Evolutionary conservation across 2,329 filamentous ascomycete species (phyloP).

Genomic region (Ophiostoma sp.): DNA sequence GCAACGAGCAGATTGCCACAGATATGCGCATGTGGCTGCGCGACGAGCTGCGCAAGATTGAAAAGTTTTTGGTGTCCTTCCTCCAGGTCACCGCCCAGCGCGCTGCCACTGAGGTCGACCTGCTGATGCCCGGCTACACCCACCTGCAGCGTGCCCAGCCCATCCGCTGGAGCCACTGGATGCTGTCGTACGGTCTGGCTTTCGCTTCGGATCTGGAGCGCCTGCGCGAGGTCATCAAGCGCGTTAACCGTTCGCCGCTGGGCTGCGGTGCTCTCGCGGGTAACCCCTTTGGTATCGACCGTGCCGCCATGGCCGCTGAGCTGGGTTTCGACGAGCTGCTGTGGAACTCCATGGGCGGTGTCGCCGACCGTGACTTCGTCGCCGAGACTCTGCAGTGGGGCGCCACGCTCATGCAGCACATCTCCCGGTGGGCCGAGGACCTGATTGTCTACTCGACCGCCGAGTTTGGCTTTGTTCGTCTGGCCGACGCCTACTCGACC

Average conservation of each 20-base stretch:
- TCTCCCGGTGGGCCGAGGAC: slow-evolving; percentile 81
- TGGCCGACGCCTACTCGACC: slow-evolving; percentile 79
- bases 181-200: slow-evolving; percentile 71
- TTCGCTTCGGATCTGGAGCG: slow-evolving; percentile 76
- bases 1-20: slow-evolving; percentile 87
- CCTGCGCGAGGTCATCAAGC: slow-evolving; percentile 67
- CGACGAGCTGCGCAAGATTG: slow-evolving; percentile 69
- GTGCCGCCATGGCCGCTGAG: slow-evolving; percentile 75
- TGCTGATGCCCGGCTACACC: slow-evolving; percentile 85
- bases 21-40: slow-evolving; percentile 90
- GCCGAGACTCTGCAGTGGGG: slow-evolving; percentile 81
- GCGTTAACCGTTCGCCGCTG: slow-evolving; percentile 72
- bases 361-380: slow-evolving; percentile 79
- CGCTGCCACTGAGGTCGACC: slow-evolving; percentile 72
- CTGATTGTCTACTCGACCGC: slow-evolving; percentile 77
- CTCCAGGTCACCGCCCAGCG: slow-evolving; percentile 67
- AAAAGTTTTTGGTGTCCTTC: slow-evolving; percentile 66
- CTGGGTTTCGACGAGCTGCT: slow-evolving; percentile 75
- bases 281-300: slow-evolving; percentile 79
- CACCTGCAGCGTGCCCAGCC: slow-evolving; percentile 81
- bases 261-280: slow-evolving; percentile 77
- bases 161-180: slow-evolving; percentile 79
- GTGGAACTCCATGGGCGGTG: slow-evolving; percentile 75
- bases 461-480: slow-evolving; percentile 73
- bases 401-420: slow-evolving; percentile 73